Conservation (phyloP, 345 rosid genomes). For the Hirschfeldia incana region DNA sequence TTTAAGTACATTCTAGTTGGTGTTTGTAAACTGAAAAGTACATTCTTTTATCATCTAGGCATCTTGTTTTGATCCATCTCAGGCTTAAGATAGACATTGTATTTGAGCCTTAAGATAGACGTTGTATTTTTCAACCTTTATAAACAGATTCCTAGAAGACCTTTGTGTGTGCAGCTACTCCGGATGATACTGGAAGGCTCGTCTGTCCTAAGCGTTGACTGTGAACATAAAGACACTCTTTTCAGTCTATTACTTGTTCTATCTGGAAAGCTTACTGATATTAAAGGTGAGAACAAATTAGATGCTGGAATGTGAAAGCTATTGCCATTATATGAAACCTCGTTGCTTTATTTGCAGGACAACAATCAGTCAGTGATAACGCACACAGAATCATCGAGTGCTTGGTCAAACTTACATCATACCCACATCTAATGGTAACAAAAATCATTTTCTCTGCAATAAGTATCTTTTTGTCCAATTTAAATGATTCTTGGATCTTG, state of each 20-base stretch:
- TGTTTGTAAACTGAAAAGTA: background rate
- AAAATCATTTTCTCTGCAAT: slow-evolving; percentile 11
- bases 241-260: slow-evolving; percentile 71
- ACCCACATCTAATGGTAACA: slow-evolving; percentile 74
- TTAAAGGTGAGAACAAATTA: slow-evolving; percentile 48
- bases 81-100: slow-evolving; percentile 55
- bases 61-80: background rate
- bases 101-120: background rate
- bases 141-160: slow-evolving; percentile 6
- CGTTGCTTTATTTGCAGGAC: slow-evolving; percentile 47
- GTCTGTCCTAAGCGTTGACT: slow-evolving; percentile 50
- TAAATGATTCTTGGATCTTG: background rate
- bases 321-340: slow-evolving; percentile 28
- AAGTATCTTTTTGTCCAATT: slow-evolving; percentile 9
- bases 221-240: slow-evolving; percentile 53
- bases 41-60: background rate
- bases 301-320: slow-evolving; percentile 8
- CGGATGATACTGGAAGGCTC: slow-evolving; percentile 69
- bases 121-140: slow-evolving; percentile 5
- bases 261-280: slow-evolving; percentile 75
- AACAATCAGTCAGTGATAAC: slow-evolving; percentile 60
- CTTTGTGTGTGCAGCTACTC: slow-evolving; percentile 59
- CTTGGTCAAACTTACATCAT: slow-evolving; percentile 51
- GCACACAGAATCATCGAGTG: slow-evolving; percentile 58
- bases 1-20: background rate